Evolutionary conservation across 495 filamentous ascomycete genomes (phyloP).

Genomic region (Poronia punctata): DNA sequence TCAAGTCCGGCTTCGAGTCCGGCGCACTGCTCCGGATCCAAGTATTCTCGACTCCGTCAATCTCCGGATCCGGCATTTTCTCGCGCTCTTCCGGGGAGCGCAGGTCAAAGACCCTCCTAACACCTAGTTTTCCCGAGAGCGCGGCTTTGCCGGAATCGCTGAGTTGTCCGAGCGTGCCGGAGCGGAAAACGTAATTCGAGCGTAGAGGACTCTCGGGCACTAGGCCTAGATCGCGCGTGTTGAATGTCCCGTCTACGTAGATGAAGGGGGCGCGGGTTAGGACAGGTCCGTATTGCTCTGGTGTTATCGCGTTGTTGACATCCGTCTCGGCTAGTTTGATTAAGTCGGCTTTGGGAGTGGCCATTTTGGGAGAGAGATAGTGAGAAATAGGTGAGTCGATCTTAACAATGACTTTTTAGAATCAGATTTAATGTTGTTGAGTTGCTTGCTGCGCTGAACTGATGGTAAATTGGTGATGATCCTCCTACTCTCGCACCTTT

Average conservation of each 20-base stretch:
- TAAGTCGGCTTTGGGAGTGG: slow-evolving; percentile 25
- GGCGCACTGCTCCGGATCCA: slow-evolving; percentile 28
- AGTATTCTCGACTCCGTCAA: slow-evolving; percentile 34
- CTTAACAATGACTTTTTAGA: no score
- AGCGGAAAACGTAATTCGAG: slow-evolving; percentile 45
- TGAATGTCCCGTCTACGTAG: slow-evolving; percentile 43
- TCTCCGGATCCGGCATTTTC: slow-evolving; percentile 26
- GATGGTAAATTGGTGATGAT: no score
- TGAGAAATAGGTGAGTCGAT: background rate
- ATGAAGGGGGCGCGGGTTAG: slow-evolving; percentile 47
- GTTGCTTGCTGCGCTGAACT: no score
- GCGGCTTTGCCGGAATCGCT: slow-evolving; percentile 27
- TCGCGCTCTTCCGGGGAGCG: slow-evolving; percentile 32
- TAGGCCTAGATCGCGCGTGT: slow-evolving; percentile 50
- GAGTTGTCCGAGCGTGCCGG: slow-evolving; percentile 37
- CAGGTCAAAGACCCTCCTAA: slow-evolving; percentile 38
- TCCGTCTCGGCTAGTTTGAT: slow-evolving; percentile 31
- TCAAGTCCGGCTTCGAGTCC: slow-evolving; percentile 26
- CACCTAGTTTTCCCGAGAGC: slow-evolving; percentile 30
- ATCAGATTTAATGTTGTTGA: no score
- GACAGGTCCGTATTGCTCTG: slow-evolving; percentile 18
- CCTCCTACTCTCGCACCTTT: no score
- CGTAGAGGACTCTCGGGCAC: slow-evolving; percentile 35
- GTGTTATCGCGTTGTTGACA: slow-evolving; percentile 24
- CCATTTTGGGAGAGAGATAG: slow-evolving; percentile 14